Base-by-base conservation (phyloP, 257 asterid species). In the Lavandula angustifolia region DNA sequence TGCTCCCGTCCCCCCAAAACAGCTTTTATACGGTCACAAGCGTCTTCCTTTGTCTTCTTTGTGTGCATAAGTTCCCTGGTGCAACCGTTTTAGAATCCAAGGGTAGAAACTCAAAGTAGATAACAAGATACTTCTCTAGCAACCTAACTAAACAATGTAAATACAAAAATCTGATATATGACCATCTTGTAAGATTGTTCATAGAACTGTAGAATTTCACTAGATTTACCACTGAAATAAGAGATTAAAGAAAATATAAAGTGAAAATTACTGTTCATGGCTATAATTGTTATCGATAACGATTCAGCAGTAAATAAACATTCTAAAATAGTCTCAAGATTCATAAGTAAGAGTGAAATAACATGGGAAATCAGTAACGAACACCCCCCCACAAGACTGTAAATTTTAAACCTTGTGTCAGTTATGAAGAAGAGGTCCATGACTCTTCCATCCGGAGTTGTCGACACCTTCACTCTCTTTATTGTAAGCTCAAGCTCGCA, bases 401-500 rank as follows among this genome's bases (percentile, higher is more conserved):
- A 62, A 14, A 66, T 7, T 5, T 6, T 9, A 47, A 68, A 90
- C 97, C 97, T 90, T 32, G 83, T 76, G 75, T 90, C 97, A 0
- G 95, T 87, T 64, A 90, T 81, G 81, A 85, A 90, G 87, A 90
- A 87, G 74, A 90, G 86, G 34, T 87, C 95, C 86, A 90, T 76
- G 67, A 85, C 96, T 84, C 76, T 90, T 69, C 95, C 96, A 38
- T 90, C 97, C 10, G 97, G 97, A 16, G 97, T 90, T n/a, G 96
- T 90, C 5, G 96, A 87, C 22, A 87, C 85, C 75, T 90, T 90
- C 50, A 90, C 97, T 80, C 76, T 79, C 86, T 82, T 73, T 58
- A 90, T 90, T n/a, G 80, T 73, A 35, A 90, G 96, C 84, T 90
- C 97, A 31, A 87, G 92, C 77, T 87, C 87, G 16, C 78, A 84